Percentiles rank a stretch among this genome's conserved stretches.
Evolutionary conservation across 139 green algal genomes (phyloP).

Genomic region (Ostreobium quekettii): DNA sequence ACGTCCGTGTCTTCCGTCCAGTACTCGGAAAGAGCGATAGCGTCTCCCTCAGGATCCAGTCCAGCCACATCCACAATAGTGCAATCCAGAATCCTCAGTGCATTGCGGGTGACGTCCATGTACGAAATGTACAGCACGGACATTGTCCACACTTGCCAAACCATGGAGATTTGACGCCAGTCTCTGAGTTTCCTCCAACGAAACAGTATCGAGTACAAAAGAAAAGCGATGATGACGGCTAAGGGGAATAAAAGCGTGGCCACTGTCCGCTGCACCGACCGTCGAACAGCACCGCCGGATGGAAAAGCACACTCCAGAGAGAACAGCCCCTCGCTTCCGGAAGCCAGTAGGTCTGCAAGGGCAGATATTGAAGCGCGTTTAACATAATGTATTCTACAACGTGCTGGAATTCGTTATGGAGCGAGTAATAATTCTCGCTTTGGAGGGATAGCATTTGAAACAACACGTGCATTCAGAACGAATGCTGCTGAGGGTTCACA

Average conservation of each 20-base stretch:
- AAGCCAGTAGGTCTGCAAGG: too few species aligned
- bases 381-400: too few species aligned
- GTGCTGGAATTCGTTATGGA: too few species aligned
- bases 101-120: background rate
- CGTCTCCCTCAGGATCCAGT: background rate
- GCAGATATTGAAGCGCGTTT: too few species aligned
- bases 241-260: background rate
- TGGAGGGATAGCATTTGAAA: too few species aligned
- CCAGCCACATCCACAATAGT: background rate
- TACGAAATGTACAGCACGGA: constrained; percentile 2
- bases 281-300: too few species aligned
- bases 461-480: too few species aligned
- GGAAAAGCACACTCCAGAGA: too few species aligned
- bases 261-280: background rate
- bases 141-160: background rate
- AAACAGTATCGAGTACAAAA: background rate
- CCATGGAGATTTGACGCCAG: background rate
- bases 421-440: too few species aligned
- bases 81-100: background rate
- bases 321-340: too few species aligned
- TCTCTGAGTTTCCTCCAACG: background rate
- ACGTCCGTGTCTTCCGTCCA: constrained; percentile 3
- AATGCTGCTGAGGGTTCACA: too few species aligned
- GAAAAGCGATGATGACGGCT: background rate
- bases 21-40: constrained; percentile 7